Base-by-base conservation (phyloP, 2,329 filamentous ascomycete genomes). In the Pseudocercospora macadamiae region DNA sequence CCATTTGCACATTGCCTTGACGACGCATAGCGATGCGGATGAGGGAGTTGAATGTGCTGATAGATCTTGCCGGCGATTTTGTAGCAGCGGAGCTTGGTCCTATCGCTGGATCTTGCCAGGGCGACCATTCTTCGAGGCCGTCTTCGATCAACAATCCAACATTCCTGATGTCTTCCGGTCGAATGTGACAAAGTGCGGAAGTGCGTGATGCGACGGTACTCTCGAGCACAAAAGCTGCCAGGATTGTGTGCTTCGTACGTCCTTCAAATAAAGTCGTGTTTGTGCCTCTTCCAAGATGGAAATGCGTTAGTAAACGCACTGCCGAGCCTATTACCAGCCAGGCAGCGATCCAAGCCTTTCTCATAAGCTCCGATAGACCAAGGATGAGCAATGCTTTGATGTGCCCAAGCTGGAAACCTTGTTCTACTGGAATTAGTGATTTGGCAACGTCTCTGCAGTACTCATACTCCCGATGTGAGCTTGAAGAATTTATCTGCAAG, bases 41-140 rank as follows among this genome's bases (percentile, higher is more conserved):
- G 16, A 85, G 71, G 25, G 75, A 74, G 60, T 84, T 84, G 67
- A 84, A 83, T 4, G 78, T 82, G 66, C 82, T 85, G 19, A 82
- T 71, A 19, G 66, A 69, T 54, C 69, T 68, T 23, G 56, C 69
- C 62, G 61, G 76, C 61, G 62, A 75, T 72, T 57, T 78, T 66
- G 59, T 79, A 78, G 23, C 16, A 12, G 45, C 51, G 5, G 54
- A 52, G 37, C 44, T 48, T 10, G 58, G 39, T 18, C 49, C 57
- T 21, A 45, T 44, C 26, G 64, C 52, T 21, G 70, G 70, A 51
- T 86, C 83, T 16, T 80, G 79, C 89, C 89, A 91, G 1, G 86
- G 85, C 64, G 89, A 85, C 88, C 88, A 91, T 74, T 91, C 88
- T 67, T 91, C 89, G 18, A 88, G 75, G 1, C 86, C 86, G 65